Conservation (phyloP, 2,329 filamentous ascomycete genomes). For the Conoideocrella luteorostrata region DNA sequence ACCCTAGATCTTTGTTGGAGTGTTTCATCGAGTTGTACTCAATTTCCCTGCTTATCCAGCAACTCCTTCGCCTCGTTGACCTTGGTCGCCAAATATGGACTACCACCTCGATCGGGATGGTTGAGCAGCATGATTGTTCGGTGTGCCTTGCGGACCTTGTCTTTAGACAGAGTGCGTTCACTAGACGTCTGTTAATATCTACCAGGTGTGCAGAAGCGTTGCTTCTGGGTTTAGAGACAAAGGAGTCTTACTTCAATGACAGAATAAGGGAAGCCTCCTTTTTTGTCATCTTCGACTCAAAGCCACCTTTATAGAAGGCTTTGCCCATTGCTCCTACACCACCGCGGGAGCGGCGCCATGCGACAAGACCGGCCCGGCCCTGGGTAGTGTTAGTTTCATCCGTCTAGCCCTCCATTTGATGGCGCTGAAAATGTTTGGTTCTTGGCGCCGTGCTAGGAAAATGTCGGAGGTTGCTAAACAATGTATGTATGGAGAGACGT, state of each 20-base stretch:
- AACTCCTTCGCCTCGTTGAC: conserved; percentile 98
- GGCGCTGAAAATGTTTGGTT: too few species aligned
- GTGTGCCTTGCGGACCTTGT: conserved; percentile 93
- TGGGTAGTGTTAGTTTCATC: conserved; percentile 33
- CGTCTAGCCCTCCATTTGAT: not conserved
- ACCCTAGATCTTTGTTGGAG: too few species aligned
- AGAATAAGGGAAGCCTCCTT: conserved; percentile 87
- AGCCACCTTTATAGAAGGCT: conserved; percentile 97
- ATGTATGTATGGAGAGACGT: too few species aligned
- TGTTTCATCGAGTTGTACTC: too few species aligned
- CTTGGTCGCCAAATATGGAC: conserved; percentile 93
- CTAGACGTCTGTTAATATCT: too few species aligned
- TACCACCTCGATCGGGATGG: conserved; percentile 94
- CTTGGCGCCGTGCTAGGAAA: too few species aligned
- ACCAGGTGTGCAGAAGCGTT: not conserved
- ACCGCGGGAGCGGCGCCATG: conserved; percentile 74
- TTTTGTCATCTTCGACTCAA: conserved; percentile 89
- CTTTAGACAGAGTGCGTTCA: conserved; percentile 81
- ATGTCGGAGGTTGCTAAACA: too few species aligned
- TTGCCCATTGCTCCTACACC: conserved; percentile 76
- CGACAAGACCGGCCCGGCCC: conserved; percentile 89
- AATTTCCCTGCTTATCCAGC: conserved; percentile 60
- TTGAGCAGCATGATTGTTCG: conserved; percentile 94
- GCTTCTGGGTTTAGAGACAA: too few species aligned
- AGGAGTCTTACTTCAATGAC: conserved; percentile 65